Conservation (phyloP, 768 basidiomycete genomes). For the Rhodotorula diobovata region DNA sequence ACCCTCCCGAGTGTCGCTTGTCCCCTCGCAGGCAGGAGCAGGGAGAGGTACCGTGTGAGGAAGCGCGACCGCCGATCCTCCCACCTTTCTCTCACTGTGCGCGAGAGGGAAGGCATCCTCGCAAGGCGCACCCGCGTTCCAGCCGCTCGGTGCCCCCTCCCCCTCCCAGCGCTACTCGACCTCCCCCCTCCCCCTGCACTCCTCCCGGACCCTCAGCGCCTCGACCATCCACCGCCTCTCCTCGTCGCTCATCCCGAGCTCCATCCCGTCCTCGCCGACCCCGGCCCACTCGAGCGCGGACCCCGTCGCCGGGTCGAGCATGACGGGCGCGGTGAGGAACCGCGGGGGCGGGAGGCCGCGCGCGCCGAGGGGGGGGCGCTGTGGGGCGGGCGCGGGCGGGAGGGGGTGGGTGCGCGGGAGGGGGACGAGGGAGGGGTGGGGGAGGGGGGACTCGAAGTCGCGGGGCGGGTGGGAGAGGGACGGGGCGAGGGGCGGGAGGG, state of each 20-base stretch:
- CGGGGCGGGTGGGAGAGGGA: not conserved
- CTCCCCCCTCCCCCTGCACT: conserved; percentile 12
- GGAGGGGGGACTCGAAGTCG: conserved; percentile 15
- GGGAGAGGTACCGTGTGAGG: too few relatives aligned
- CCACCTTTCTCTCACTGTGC: too few relatives aligned
- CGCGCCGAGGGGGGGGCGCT: conserved; percentile 1
- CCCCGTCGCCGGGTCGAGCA: conserved; percentile 16
- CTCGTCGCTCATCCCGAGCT: conserved; percentile 5
- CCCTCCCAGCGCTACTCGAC: not conserved
- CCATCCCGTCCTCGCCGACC: not conserved
- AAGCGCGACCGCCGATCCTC: too few relatives aligned
- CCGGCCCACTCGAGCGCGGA: conserved; percentile 21
- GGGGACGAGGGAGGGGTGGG: not conserved
- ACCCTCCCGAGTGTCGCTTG: too few relatives aligned
- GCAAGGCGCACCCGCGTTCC: too few relatives aligned
- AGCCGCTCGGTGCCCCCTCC: too few relatives aligned
- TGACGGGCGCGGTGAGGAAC: conserved; percentile 16
- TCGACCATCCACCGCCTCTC: conserved; percentile 9
- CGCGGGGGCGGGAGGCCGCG: conserved; percentile 14
- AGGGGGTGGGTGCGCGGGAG: not conserved
- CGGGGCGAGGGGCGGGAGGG: not conserved
- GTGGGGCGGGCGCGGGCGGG: conserved; percentile 13
- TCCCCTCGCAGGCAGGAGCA: too few relatives aligned
- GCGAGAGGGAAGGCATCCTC: too few relatives aligned
- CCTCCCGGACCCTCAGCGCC: conserved; percentile 8